Conservation (phyloP, 2,329 filamentous ascomycete genomes). For the Fusarium zealandicum region DNA sequence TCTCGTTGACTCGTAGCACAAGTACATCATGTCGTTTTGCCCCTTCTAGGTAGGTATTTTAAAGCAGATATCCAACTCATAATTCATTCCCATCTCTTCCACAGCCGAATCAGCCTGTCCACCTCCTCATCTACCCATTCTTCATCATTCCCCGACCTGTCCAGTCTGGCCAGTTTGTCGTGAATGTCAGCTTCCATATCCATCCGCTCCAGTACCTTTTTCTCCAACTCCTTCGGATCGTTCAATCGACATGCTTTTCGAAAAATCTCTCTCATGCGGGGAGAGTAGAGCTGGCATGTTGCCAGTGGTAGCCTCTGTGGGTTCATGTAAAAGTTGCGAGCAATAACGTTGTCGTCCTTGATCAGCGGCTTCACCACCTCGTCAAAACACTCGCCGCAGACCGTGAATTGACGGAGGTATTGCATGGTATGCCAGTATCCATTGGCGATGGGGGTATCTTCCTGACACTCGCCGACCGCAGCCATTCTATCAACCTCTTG, state of each 20-base stretch:
- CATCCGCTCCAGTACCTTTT: slow-evolving; percentile 64
- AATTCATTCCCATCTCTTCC: slow-evolving; percentile 63
- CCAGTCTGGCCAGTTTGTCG: slow-evolving; percentile 57
- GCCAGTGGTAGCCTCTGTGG: slow-evolving; percentile 62
- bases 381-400: slow-evolving; percentile 88
- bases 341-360: slow-evolving; percentile 60
- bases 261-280: slow-evolving; percentile 80
- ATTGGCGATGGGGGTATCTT: slow-evolving; percentile 67
- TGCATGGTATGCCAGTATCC: slow-evolving; percentile 81
- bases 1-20: slow-evolving; percentile 27
- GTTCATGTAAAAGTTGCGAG: slow-evolving; percentile 69
- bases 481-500: slow-evolving; percentile 67
- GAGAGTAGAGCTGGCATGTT: slow-evolving; percentile 81
- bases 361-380: slow-evolving; percentile 77
- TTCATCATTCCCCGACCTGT: slow-evolving; percentile 46
- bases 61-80: slow-evolving; percentile 24
- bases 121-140: slow-evolving; percentile 53
- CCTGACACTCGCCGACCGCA: slow-evolving; percentile 67
- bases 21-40: slow-evolving; percentile 32
- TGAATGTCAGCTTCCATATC: slow-evolving; percentile 67
- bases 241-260: slow-evolving; percentile 68
- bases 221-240: slow-evolving; percentile 70
- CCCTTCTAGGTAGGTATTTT: slow-evolving; percentile 26
- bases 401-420: slow-evolving; percentile 76
- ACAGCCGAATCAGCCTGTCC: slow-evolving; percentile 61